These are phyloP conservation scores for Cetraspora pellucida DNA, from an alignment of 192 early-diverging fungal genomes.

Conservation along the genomic window DNA sequence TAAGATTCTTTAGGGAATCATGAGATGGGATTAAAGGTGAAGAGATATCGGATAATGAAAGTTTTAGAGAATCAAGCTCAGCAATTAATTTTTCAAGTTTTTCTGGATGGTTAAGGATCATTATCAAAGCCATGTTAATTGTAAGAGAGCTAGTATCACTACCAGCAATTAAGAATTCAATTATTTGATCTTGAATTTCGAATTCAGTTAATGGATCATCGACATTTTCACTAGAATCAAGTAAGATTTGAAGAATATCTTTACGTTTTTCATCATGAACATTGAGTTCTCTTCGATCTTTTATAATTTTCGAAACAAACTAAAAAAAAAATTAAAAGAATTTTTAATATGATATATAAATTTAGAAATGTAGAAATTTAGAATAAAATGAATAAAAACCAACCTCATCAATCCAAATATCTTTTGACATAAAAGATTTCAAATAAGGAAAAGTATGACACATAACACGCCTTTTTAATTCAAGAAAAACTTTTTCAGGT, in stretches of 20 bases:
- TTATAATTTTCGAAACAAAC: constrained; percentile 12
- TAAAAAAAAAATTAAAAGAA: no score
- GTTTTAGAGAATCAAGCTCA: constrained; percentile 34
- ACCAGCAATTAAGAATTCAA: constrained; percentile 42
- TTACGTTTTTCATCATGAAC: constrained; percentile 28
- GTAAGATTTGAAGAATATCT: constrained; percentile 52
- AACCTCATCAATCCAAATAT: constrained; percentile 11
- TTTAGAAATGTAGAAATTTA: no score
- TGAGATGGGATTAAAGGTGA: constrained; percentile 24
- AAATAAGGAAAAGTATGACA: constrained; percentile 32
- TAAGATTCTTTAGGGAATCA: constrained; percentile 46
- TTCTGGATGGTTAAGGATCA: constrained; percentile 39
- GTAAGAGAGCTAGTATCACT: constrained; percentile 45
- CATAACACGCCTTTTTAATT: constrained; percentile 33
- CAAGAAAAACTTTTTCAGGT: constrained; percentile 38
- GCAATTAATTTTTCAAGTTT: constrained; percentile 36
- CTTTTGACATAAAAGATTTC: constrained; percentile 21
- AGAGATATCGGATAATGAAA: background rate
- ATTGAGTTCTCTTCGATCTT: constrained; percentile 14
- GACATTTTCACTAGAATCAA: constrained; percentile 40
- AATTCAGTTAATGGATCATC: constrained; percentile 45
- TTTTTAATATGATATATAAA: no score
- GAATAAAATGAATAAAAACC: no score
- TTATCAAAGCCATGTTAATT: constrained; percentile 40
- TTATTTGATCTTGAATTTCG: constrained; percentile 43